Conservation (phyloP, 306 rosid genomes). For the Quercus gilva region DNA sequence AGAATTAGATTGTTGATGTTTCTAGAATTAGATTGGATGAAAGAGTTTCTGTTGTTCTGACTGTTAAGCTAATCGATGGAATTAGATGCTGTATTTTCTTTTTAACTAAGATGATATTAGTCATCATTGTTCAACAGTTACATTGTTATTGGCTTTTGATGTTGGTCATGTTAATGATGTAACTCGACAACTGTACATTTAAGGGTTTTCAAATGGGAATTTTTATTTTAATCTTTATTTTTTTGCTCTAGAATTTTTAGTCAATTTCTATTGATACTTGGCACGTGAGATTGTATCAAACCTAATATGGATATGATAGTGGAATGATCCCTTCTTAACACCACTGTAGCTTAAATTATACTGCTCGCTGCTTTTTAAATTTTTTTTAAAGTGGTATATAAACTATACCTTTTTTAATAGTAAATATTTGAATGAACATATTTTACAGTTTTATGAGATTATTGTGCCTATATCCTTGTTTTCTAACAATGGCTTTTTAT, state of each 20-base stretch:
- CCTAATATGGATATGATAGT: background rate
- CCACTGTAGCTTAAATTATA: background rate
- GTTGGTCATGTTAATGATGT: background rate
- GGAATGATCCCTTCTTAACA: background rate
- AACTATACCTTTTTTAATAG: background rate
- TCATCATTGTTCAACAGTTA: background rate
- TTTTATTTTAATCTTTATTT: background rate
- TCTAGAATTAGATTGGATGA: background rate
- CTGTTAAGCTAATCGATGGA: background rate
- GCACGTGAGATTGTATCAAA: background rate
- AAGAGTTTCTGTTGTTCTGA: background rate
- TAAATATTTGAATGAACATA: background rate
- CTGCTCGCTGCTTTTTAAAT: background rate
- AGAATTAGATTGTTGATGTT: no score
- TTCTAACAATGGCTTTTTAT: background rate
- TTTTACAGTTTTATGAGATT: background rate
- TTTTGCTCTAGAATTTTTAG: background rate
- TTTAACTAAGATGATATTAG: background rate
- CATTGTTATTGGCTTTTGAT: background rate
- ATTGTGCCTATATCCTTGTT: no score
- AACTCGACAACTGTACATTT: background rate
- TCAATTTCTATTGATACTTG: background rate
- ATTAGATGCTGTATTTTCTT: background rate
- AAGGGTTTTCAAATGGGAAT: background rate
- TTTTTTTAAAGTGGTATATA: background rate